phyloP scores from a whole-genome alignment of 257 asterid species.

The Haberlea rhodopensis region DNA sequence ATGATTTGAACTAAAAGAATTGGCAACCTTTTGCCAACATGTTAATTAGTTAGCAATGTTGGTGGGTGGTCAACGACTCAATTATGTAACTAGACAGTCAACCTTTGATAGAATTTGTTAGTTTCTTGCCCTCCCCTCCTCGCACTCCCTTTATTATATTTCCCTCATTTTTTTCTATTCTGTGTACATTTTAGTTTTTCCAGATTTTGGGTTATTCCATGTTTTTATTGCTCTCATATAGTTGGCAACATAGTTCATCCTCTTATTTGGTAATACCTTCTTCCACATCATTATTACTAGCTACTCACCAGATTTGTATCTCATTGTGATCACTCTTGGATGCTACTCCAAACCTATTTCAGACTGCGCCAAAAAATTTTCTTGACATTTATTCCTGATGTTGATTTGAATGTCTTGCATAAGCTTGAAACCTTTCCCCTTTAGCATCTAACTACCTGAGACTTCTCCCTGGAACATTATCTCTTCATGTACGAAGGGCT shows the following conservation, averaged over 20 bases:
- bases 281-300: neutral
- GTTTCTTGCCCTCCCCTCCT: neutral
- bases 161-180: neutral
- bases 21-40: neutral
- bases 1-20: neutral
- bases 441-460: neutral
- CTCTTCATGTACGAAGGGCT: constrained; percentile 9
- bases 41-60: neutral
- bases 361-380: neutral
- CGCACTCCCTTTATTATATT: neutral
- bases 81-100: neutral
- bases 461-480: constrained; percentile 2
- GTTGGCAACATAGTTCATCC: neutral
- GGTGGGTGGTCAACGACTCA: neutral
- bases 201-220: neutral
- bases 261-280: neutral
- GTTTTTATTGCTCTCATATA: neutral
- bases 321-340: neutral
- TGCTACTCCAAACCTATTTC: constrained; percentile 1
- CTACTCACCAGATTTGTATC: neutral
- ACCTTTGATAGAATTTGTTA: neutral
- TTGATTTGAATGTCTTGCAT: constrained; percentile 5
- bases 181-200: neutral
- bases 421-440: constrained; percentile 18
- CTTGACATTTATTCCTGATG: neutral